These are phyloP conservation scores for Penicillium arizonense DNA, from an alignment of 495 filamentous ascomycete genomes.

Conservation along the genomic window DNA sequence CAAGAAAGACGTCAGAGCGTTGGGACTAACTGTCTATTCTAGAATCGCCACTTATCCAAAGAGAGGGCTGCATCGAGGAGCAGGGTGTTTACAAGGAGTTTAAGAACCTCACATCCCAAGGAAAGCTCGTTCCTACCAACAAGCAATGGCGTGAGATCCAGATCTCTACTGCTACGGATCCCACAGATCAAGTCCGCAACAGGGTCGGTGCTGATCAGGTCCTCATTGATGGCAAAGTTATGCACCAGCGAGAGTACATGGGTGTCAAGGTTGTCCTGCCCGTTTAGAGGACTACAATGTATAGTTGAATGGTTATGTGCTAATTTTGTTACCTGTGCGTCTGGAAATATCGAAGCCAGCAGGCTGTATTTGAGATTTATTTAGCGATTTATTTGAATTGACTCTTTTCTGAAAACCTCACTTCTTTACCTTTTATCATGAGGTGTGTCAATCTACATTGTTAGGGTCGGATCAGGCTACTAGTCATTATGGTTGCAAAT, in stretches of 20 bases:
- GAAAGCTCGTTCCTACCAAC: slow-evolving; percentile 38
- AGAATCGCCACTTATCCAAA: slow-evolving; percentile 38
- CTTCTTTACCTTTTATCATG: too few relatives aligned
- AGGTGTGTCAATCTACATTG: too few relatives aligned
- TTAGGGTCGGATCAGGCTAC: too few relatives aligned
- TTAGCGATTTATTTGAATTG: too few relatives aligned
- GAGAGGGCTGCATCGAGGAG: slow-evolving; percentile 40
- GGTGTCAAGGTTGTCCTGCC: slow-evolving; percentile 42
- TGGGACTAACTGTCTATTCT: not conserved
- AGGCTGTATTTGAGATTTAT: not conserved
- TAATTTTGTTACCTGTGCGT: not conserved
- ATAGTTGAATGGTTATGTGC: not conserved
- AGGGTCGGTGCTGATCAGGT: slow-evolving; percentile 36
- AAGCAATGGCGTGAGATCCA: slow-evolving; percentile 41
- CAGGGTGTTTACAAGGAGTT: slow-evolving; percentile 43
- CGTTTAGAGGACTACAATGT: slow-evolving; percentile 17
- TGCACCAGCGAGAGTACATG: slow-evolving; percentile 45
- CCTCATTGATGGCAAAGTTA: slow-evolving; percentile 38
- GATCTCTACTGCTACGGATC: slow-evolving; percentile 39
- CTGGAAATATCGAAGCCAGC: not conserved
- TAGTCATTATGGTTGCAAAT: too few relatives aligned
- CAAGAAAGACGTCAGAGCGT: not conserved
- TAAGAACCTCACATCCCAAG: slow-evolving; percentile 29
- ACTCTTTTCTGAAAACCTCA: too few relatives aligned
- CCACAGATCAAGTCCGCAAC: slow-evolving; percentile 35